Evolutionary conservation across 306 rosid species (phyloP).

Genomic region (Inga oerstediana): DNA sequence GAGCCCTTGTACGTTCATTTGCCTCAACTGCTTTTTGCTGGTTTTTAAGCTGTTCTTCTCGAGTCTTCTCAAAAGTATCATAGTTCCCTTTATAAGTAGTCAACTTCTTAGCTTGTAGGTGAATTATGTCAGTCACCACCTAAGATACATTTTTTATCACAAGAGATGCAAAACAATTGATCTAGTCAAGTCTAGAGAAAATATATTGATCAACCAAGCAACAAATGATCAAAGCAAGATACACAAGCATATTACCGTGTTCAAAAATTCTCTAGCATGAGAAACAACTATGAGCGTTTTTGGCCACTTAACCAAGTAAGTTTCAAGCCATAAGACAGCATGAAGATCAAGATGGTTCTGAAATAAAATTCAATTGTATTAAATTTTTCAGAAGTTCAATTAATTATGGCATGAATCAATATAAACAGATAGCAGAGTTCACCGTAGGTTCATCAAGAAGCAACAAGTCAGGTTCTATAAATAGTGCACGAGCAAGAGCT

Average conservation of each 20-base stretch:
- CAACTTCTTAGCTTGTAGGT: slow-evolving; percentile 85
- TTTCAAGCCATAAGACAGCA: slow-evolving; percentile 96
- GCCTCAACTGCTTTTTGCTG: slow-evolving; percentile 91
- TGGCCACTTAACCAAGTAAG: slow-evolving; percentile 94
- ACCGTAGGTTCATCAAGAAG: slow-evolving; percentile 99
- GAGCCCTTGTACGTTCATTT: slow-evolving; percentile 84
- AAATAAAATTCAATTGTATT: slow-evolving; percentile 30
- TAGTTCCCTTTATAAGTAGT: slow-evolving; percentile 76
- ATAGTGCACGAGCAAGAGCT: slow-evolving; percentile 98
- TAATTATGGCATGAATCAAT: slow-evolving; percentile 26
- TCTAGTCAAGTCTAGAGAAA: slow-evolving; percentile 19
- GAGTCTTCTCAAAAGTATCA: slow-evolving; percentile 92
- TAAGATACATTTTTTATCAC: slow-evolving; percentile 38
- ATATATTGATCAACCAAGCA: slow-evolving; percentile 4
- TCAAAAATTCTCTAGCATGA: slow-evolving; percentile 97
- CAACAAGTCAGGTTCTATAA: slow-evolving; percentile 89
- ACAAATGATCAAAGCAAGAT: slow-evolving; percentile 19
- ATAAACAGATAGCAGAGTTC: slow-evolving; percentile 35
- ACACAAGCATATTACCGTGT: slow-evolving; percentile 64
- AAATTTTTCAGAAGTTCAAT: slow-evolving; percentile 9
- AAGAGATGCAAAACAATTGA: slow-evolving; percentile 22
- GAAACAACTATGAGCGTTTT: slow-evolving; percentile 95
- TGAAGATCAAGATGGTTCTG: slow-evolving; percentile 99
- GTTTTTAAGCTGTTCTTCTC: slow-evolving; percentile 86
- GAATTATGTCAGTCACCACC: slow-evolving; percentile 95